A percentile compares a stretch with the other conserved stretches of the same genome.
Evolutionary conservation across 192 early-diverging fungal genomes (phyloP).

Genomic region (Coemansia sp.): DNA sequence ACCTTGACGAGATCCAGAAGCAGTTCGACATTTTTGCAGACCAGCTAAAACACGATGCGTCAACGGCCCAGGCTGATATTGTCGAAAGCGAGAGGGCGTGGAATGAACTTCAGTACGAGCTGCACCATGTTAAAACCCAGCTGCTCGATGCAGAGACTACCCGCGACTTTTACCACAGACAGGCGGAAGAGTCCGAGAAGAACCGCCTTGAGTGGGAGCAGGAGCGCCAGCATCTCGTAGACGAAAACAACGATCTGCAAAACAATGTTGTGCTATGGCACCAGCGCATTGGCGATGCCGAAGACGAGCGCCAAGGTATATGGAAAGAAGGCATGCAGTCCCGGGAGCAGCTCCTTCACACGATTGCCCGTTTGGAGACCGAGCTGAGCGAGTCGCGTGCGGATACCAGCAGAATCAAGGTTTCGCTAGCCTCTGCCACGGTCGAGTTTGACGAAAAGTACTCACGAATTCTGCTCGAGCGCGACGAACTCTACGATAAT

Average conservation of each 20-base stretch:
- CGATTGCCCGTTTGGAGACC: constrained; percentile 34
- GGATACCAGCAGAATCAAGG: not conserved
- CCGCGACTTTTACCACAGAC: constrained; percentile 25
- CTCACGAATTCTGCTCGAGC: constrained; percentile 3
- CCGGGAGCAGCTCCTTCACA: constrained; percentile 32
- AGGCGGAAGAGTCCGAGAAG: constrained; percentile 20
- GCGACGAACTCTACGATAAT: constrained; percentile 13
- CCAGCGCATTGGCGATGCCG: constrained; percentile 39
- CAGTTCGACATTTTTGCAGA: constrained; percentile 42
- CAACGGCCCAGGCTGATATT: constrained; percentile 35
- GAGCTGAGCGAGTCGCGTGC: constrained; percentile 15
- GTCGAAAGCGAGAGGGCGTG: constrained; percentile 40
- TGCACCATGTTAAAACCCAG: constrained; percentile 19
- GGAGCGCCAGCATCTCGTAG: constrained; percentile 37
- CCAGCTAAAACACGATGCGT: constrained; percentile 39
- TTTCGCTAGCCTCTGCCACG: not conserved
- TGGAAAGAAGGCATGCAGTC: constrained; percentile 42
- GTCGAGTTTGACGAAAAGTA: constrained; percentile 4
- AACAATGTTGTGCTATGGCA: constrained; percentile 35
- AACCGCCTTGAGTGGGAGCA: constrained; percentile 40
- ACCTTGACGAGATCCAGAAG: constrained; percentile 26
- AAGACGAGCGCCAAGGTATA: constrained; percentile 41
- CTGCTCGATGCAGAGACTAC: constrained; percentile 22
- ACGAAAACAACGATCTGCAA: constrained; percentile 32
- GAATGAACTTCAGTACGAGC: constrained; percentile 31